Base-by-base conservation (phyloP, 352 stramenopile species). In the Globisporangium lucens region DNA sequence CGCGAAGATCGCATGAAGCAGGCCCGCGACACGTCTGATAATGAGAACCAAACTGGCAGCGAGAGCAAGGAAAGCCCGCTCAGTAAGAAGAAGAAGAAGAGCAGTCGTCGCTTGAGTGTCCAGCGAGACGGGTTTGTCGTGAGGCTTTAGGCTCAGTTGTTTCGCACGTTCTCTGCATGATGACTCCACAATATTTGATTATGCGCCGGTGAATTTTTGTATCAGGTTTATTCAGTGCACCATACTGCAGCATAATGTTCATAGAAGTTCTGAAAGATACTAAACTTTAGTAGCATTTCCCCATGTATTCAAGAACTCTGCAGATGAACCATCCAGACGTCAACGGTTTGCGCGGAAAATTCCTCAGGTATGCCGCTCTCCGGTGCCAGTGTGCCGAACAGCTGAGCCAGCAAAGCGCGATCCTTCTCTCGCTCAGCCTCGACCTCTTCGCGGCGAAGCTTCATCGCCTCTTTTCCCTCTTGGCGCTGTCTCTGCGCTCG, bases 81-180 rank as follows among this genome's bases (percentile, higher is more conserved):
- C n/a, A 53, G 55, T 8, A 61, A 67, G 52, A 49, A 62, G 62
- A 49, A 67, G 36, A 60, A 67, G 27, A 67, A 67, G 36, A 41
- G 27, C 35, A 20, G 24, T 65, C 62, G 52, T 12, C 62, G 62
- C 12, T 24, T 67, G 52, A 67, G 62, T 36, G 62, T 67, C 9
- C 52, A 67, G 52, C 62, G 62, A 33, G 52, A 67, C 10, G 62
- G 62, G 20, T 67, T 67, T 60, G 36, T 67, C 27, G 62, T 67
- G 24, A n/a, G 51, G 35, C 61, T 67, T 33, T 33, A 33, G 30
- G 30, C 3, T 5, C 30, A 33, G 30, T 33, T 33, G 30, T 33
- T 33, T 33, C 30, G 4, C 30, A 33, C 30, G 30, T 33, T 33
- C 5, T 33, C 30, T 33, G 30, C 30, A 33, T 33, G 30, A 33